Conservation (phyloP, 305 asterid genomes). For the Coffea humblotiana region DNA sequence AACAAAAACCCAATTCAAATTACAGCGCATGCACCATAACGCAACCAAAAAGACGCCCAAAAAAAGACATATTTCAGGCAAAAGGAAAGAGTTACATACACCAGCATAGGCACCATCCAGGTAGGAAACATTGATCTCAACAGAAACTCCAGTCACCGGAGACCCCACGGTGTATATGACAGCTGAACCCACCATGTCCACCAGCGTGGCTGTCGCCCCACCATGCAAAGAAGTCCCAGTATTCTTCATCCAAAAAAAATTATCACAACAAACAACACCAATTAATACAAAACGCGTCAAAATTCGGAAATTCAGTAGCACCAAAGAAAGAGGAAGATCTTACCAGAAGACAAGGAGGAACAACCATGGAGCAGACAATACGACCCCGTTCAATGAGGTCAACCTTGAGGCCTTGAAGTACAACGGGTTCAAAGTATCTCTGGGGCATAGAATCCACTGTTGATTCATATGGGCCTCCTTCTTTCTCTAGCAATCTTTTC, state of each 20-base stretch:
- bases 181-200: conserved; percentile 80
- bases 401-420: conserved; percentile 61
- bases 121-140: conserved; percentile 84
- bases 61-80: not conserved
- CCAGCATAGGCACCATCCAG: conserved; percentile 76
- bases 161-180: conserved; percentile 61
- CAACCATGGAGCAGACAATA: conserved; percentile 61
- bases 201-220: conserved; percentile 85
- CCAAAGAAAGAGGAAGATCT: no score
- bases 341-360: conserved; percentile 84
- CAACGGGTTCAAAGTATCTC: conserved; percentile 60
- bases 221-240: conserved; percentile 77
- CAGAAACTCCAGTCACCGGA: conserved; percentile 64
- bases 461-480: conserved; percentile 47
- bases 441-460: conserved; percentile 62
- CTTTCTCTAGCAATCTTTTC: conserved; percentile 60
- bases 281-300: not conserved
- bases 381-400: conserved; percentile 74
- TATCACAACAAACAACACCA: no score
- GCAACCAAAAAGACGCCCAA: not conserved
- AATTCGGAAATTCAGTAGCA: not conserved
- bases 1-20: not conserved
- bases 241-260: conserved; percentile 35
- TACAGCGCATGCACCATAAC: not conserved
- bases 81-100: conserved; percentile 36